Evolutionary conservation across 306 rosid species (phyloP).

Genomic region (Biancaea sappan): DNA sequence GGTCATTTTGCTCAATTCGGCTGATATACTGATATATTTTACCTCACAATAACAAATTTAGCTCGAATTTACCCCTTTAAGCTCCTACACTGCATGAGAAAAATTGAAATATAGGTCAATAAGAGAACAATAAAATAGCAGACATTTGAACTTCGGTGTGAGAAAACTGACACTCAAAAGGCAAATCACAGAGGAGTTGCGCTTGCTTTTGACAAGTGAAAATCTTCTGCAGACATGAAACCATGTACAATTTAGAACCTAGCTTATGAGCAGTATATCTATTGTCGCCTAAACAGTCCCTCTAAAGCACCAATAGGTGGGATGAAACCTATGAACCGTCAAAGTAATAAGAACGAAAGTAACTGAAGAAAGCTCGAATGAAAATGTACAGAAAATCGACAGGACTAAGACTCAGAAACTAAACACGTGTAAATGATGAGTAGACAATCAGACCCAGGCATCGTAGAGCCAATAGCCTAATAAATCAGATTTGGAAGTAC

Average conservation of each 20-base stretch:
- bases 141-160: neutral
- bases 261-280: neutral
- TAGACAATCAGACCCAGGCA: conserved; percentile 25
- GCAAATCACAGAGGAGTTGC: neutral
- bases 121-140: neutral
- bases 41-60: conserved; percentile 13
- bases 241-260: neutral
- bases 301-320: neutral
- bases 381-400: neutral
- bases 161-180: conserved; percentile 17
- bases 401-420: neutral
- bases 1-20: conserved; percentile 52
- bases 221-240: conserved; percentile 15
- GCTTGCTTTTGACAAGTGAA: conserved; percentile 8
- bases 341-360: neutral
- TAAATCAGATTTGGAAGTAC: neutral
- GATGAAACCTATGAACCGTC: neutral
- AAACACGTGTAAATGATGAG: neutral
- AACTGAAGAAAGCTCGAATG: neutral
- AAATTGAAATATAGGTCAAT: conserved; percentile 19
- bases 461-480: conserved; percentile 29
- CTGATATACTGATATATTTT: conserved; percentile 1
- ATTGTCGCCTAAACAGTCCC: neutral
- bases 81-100: conserved; percentile 32
- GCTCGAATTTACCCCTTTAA: conserved; percentile 16